Base-by-base conservation (phyloP, 176 grass and related monocot genomes). In the Ananas comosus region DNA sequence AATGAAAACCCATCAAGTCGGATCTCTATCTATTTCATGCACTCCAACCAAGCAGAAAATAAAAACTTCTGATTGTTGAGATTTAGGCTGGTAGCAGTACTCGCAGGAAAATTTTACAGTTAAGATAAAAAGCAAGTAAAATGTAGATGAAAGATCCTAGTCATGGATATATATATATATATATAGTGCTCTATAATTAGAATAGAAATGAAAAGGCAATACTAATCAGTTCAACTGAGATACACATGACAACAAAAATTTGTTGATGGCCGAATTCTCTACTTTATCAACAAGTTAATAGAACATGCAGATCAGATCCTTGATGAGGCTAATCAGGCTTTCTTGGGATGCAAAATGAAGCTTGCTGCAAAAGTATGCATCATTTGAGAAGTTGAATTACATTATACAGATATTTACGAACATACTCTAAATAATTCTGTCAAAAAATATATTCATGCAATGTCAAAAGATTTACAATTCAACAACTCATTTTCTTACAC, bases 331-430 rank as follows among this genome's bases (percentile, higher is more conserved):
- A 92, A 97, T 67, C 47, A 79, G 79, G 54, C 77, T 61, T 97
- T 97, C 72, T 27, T 87, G 49, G 89, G 86, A 80, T 87, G 81
- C 79, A 92, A 33, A 74, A 70, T 85, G 29, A 83, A 89, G 66
- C 71, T 97, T 27, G 86, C 86, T 18, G 85, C 86, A 72, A 96
- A 96, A 79, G 91, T 88, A 79, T 84, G 91, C 83, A 78, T 21
- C 21, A 71, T 18, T 12, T 51, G 17, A 13, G 5, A 29, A 29
- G 28, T 29, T 29, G 2, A 29, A 29, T 29, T 29, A 29, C 28
- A 29, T 29, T 29, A 2, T 29, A 29, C 28, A 29, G 28, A 29
- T 29, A 29, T 29, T 29, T 29, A 29, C 3, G 28, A 29, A 29
- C 28, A 29, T 29, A 29, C 28, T 29, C 28, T 29, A 29, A 29